A percentile compares a stretch with the other conserved stretches of the same genome.
phyloP scores from a whole-genome alignment of 2,329 filamentous ascomycete genomes.

The Colletotrichum theobromicola region DNA sequence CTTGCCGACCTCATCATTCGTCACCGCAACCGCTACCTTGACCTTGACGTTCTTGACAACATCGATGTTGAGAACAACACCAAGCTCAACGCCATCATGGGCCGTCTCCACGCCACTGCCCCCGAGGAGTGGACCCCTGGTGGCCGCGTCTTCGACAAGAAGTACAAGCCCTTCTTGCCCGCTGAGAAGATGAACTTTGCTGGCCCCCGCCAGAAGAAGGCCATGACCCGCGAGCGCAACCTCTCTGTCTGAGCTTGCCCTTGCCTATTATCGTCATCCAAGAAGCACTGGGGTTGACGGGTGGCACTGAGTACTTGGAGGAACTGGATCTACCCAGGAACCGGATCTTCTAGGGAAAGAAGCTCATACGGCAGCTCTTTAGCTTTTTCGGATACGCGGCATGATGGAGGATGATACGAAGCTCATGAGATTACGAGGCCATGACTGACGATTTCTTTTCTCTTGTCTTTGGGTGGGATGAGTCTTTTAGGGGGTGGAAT shows the following conservation, averaged over 20 bases:
- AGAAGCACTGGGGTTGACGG: neutral
- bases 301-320: neutral
- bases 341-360: neutral
- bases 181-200: slow-evolving; percentile 3
- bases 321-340: neutral
- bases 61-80: slow-evolving; percentile 3
- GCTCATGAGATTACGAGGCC: neutral
- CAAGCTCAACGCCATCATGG: slow-evolving; percentile 16
- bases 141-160: slow-evolving; percentile 11
- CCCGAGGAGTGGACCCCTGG: neutral
- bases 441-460: neutral
- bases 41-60: neutral
- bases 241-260: neutral
- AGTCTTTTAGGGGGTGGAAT: neutral
- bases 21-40: neutral
- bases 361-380: neutral
- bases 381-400: neutral
- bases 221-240: slow-evolving; percentile 7
- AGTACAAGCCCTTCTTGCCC: slow-evolving; percentile 12
- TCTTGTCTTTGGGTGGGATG: neutral
- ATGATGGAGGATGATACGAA: neutral
- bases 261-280: neutral
- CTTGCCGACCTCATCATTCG: neutral
- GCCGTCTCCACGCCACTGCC: neutral
- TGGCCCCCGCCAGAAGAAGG: slow-evolving; percentile 10